A percentile compares a stretch with the other conserved stretches of the same genome.
Conservation (phyloP, 73 alveolate species). For the Tetrahymena elliotti region DNA sequence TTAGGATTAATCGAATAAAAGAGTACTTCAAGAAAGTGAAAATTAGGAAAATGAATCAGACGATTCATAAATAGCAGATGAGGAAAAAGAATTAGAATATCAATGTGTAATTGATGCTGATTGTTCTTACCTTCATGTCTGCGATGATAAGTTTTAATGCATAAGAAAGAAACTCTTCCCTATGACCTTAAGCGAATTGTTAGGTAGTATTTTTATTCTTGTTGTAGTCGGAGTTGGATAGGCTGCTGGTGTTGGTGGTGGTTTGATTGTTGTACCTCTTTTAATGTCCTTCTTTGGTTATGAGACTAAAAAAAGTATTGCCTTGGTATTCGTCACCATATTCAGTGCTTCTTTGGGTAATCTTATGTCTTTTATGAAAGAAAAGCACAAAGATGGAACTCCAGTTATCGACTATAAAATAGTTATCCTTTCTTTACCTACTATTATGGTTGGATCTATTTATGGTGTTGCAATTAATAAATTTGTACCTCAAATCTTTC, state of each 20-base stretch:
- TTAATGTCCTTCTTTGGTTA: not conserved
- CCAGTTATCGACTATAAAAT: not conserved
- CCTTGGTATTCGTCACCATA: not conserved
- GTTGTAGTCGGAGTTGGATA: not conserved
- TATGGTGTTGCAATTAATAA: not conserved
- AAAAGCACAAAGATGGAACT: not conserved
- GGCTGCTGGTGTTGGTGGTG: not conserved
- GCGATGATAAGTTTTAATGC: not conserved
- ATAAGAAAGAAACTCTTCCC: not conserved
- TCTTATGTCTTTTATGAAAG: not conserved
- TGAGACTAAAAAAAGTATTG: not conserved
- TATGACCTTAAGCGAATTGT: not conserved
- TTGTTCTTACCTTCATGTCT: not conserved
- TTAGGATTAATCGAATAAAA: not conserved
- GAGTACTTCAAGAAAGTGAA: not conserved
- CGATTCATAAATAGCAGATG: not conserved
- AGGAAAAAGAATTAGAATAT: not conserved
- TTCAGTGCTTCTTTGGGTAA: not conserved
- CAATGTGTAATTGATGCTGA: not conserved
- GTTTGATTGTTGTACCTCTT: not conserved
- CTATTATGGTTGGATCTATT: not conserved
- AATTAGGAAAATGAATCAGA: not conserved
- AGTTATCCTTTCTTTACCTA: not conserved
- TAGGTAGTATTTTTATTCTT: not conserved
- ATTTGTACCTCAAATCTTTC: not conserved